Evolutionary conservation across 2,329 filamentous ascomycete genomes (phyloP), one percentile per base, ranked within the genome.

Genomic region (Pestalotiopsis sp.): DNA sequence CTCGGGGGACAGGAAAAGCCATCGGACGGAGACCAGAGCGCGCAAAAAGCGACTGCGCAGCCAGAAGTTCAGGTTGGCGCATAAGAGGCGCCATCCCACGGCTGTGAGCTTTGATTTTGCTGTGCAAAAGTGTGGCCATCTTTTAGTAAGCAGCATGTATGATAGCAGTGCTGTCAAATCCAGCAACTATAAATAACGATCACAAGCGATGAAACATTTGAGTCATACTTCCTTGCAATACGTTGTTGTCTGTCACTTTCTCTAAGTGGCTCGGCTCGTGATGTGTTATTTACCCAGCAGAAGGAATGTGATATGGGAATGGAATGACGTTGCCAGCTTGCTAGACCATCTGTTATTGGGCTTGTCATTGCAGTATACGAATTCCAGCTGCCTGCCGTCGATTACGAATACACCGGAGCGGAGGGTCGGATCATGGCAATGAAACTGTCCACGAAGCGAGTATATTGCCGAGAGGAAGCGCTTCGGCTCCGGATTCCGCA

Each of bases 1-100:
- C 73, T 88, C 56, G 74, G 71, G 71, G 49, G 59, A 17, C 59
- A 62, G 59, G 36, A 38, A 5, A 36, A 62, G 31, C n/a, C n/a
- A 4, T 27, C 27, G 6, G 27, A 59, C 4, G 57, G 57, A 59
- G 57, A 59, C 4, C 17, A 31, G 25, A 59, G 17, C 23, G 25
- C 23, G 12, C 25, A 39, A 36, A 36, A 62, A 62, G 27, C 31
- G 13, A 17, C 59, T 38, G 23, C 27, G 23, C 57, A 27, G 25
- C 23, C 57, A 27, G 57, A 59, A 17, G 57, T 59, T 27, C 57
- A 59, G 6, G 57, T 59, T 5, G 57, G 57, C 4, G 27, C 57
- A 4, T 59, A 36, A 11, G 5, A 31, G 31, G 31, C 31, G 7
- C 31, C 31, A 31, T 31, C 9, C 31, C 31, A 36, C 7, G 31